Evolutionary conservation across 2,329 filamentous ascomycete species (phyloP), one percentile per base, ranked within the genome.

Genomic region (Microascus cirrosus): DNA sequence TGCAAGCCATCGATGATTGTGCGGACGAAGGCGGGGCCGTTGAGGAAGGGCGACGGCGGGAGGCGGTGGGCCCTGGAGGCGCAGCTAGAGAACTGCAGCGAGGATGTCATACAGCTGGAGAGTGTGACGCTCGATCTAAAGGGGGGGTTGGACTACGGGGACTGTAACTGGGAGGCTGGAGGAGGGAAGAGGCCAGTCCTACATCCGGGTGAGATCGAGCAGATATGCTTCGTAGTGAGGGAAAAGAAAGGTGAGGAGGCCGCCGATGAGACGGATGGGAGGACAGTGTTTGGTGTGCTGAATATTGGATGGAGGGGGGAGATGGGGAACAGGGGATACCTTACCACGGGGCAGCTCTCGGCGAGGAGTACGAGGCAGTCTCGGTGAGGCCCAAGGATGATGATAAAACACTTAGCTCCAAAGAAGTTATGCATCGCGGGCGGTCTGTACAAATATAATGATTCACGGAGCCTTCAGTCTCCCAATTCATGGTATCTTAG

Each of bases 61-160:
- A 62, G 74, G 60, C 68, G 73, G 59, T 96, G 90, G 81, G 85
- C 90, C 15, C 77, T 99, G 55, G 94, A 99, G 71, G 94, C 93
- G 28, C 94, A 99, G 74, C 73, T 99, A 59, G 94, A 99, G 75
- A 99, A 97, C 71, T 89, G 92, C 67, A 90, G 90, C 53, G 92
- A 96, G 68, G 85, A 86, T 52, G 77, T 85, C 4, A 87, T 97
- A 62, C 83, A 89, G 66, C 78, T 99, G 56, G 89, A 95, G 71
- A 75, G 74, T 60, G 81, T 85, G 34, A 72, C 73, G 35, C 69
- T 86, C 59, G 77, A 84, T 57, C 71, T 80, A 7, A 79, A 78
- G 61, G 64, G 71, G 1, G 79, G 80, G 3, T 68, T 85, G 55
- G 64, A 65, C 53, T 81, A 77, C 62, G 71, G 71, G 45, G 80